Percentiles rank a stretch among this genome's conserved stretches.
Conservation (phyloP, 2,329 filamentous ascomycete species). For the Truncatella angustata region DNA sequence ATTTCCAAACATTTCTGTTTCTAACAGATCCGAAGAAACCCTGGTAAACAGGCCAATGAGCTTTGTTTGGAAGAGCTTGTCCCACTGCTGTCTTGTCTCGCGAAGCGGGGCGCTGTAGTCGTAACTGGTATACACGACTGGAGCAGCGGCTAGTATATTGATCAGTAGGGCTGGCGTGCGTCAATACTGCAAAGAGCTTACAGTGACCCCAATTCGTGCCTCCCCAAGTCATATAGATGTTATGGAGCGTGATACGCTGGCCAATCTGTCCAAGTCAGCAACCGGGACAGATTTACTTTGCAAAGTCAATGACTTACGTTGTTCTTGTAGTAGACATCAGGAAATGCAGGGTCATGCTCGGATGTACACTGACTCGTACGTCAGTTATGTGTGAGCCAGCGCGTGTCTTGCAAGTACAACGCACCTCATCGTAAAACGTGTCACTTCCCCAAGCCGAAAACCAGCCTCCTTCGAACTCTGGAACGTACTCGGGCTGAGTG, state of each 20-base stretch:
- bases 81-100: slow-evolving; percentile 51
- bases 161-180: too few relatives aligned
- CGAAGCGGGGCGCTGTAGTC: slow-evolving; percentile 47
- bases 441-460: slow-evolving; percentile 52
- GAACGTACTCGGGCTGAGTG: slow-evolving; percentile 51
- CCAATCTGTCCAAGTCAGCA: slow-evolving; percentile 30
- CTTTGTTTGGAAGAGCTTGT: slow-evolving; percentile 54
- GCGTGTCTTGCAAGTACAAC: background rate
- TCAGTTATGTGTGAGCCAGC: too few relatives aligned
- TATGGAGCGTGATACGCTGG: slow-evolving; percentile 46
- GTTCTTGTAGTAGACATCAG: slow-evolving; percentile 57
- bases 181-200: slow-evolving; percentile 13
- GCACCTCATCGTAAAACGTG: slow-evolving; percentile 45
- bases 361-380: slow-evolving; percentile 3
- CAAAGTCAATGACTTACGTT: slow-evolving; percentile 26
- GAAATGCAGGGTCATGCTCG: slow-evolving; percentile 39
- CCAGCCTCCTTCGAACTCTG: slow-evolving; percentile 53
- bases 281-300: background rate
- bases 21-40: slow-evolving; percentile 47
- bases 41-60: slow-evolving; percentile 52
- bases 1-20: slow-evolving; percentile 54
- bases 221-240: slow-evolving; percentile 52
- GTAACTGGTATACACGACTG: slow-evolving; percentile 47
- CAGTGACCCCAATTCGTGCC: slow-evolving; percentile 56
- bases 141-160: slow-evolving; percentile 32